phyloP scores from a whole-genome alignment of 2,329 filamentous ascomycete genomes.

The Fusarium proliferatum region DNA sequence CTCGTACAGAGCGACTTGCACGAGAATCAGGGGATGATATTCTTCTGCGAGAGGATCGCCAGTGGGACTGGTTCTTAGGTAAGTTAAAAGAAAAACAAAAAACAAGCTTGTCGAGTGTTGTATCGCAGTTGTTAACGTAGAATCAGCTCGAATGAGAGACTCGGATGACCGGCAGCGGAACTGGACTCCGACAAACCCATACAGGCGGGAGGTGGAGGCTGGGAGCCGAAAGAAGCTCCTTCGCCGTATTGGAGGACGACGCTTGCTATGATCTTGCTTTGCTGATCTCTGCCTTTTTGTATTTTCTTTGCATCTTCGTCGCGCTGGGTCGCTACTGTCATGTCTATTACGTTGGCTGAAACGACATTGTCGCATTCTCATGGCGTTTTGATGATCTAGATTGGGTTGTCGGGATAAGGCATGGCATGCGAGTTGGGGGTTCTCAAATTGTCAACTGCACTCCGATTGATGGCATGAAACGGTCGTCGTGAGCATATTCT shows the following conservation, averaged over 20 bases:
- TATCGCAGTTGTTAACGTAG: conserved; percentile 19
- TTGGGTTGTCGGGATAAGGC: conserved; percentile 29
- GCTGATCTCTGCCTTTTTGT: neutral
- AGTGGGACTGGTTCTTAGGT: conserved; percentile 72
- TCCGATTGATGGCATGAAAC: conserved; percentile 18
- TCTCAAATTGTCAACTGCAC: conserved; percentile 23
- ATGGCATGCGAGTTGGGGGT: conserved; percentile 13
- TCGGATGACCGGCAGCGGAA: conserved; percentile 63
- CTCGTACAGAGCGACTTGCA: conserved; percentile 67
- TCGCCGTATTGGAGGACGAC: conserved; percentile 53
- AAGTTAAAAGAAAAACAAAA: conserved; percentile 44
- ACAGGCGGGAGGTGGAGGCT: conserved; percentile 51
- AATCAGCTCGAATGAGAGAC: conserved; percentile 61
- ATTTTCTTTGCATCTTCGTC: neutral
- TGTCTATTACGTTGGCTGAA: conserved; percentile 35
- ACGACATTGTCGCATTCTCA: conserved; percentile 44
- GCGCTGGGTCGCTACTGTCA: conserved; percentile 39
- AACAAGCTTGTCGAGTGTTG: neutral
- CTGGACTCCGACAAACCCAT: conserved; percentile 52
- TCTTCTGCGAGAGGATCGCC: conserved; percentile 65
- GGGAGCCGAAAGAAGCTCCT: conserved; percentile 53
- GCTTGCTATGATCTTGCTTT: conserved; percentile 37
- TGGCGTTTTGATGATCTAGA: conserved; percentile 44
- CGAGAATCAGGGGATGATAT: conserved; percentile 66
- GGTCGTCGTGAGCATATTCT: conserved; percentile 13